phyloP scores from a whole-genome alignment of 352 stramenopile genomes.

The Phytopythium oedochilum region DNA sequence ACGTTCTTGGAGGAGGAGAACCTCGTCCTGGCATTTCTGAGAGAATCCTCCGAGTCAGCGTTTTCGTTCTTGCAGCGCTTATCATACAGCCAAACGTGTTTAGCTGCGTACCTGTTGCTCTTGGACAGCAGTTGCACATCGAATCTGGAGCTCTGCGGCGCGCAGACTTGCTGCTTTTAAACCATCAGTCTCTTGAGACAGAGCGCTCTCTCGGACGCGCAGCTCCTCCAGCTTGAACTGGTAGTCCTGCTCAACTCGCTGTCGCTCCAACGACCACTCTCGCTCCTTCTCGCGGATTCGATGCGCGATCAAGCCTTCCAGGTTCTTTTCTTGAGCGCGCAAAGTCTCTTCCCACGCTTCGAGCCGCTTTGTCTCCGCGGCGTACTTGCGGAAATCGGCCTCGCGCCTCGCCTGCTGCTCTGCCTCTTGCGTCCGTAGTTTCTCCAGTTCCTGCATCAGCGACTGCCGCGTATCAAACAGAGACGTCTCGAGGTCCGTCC shows the following conservation, averaged over 20 bases:
- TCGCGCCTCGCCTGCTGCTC: constrained; percentile 44
- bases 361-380: constrained; percentile 39
- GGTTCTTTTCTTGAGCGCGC: constrained; percentile 36
- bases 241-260: constrained; percentile 19
- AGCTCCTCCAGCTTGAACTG: constrained; percentile 31
- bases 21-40: constrained; percentile 6
- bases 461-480: constrained; percentile 62
- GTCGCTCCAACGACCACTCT: constrained; percentile 35
- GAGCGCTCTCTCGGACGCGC: constrained; percentile 16
- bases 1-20: not conserved
- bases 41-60: no score
- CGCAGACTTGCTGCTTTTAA: constrained; percentile 15
- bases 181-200: constrained; percentile 15
- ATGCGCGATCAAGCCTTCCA: constrained; percentile 33
- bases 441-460: constrained; percentile 66
- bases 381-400: constrained; percentile 37
- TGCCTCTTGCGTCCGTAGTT: constrained; percentile 42
- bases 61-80: no score
- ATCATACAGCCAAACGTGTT: no score
- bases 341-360: constrained; percentile 43
- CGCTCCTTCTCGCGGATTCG: constrained; percentile 46
- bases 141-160: not conserved
- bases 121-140: not conserved
- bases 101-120: not conserved
- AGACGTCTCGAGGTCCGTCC: constrained; percentile 50